Percentiles rank a stretch among this genome's conserved stretches.
These are phyloP conservation scores for Colletotrichum acutatum DNA, from an alignment of 2,329 filamentous ascomycete species.

Conservation along the genomic window DNA sequence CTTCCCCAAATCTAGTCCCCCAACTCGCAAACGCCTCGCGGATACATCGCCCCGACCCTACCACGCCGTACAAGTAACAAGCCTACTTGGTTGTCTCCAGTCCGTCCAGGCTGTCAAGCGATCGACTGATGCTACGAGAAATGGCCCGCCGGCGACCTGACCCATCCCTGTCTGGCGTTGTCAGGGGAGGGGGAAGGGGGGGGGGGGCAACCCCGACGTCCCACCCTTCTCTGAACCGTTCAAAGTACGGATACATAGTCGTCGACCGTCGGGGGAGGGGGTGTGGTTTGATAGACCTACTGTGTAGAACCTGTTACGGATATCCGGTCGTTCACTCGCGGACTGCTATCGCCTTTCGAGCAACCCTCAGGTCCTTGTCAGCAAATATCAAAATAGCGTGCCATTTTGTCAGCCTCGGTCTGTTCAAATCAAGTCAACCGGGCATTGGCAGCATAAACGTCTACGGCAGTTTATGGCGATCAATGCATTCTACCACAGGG, in stretches of 20 bases:
- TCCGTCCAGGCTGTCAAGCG: slow-evolving; percentile 25
- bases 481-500: slow-evolving; percentile 24
- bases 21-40: neutral
- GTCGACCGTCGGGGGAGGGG: slow-evolving; percentile 6
- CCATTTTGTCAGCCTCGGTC: slow-evolving; percentile 27
- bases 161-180: slow-evolving; percentile 20
- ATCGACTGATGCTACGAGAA: slow-evolving; percentile 22
- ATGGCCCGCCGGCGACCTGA: slow-evolving; percentile 23
- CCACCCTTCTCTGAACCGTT: slow-evolving; percentile 13
- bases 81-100: neutral
- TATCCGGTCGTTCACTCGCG: neutral
- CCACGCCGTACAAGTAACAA: neutral
- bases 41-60: neutral
- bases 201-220: slow-evolving; percentile 18
- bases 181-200: neutral
- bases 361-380: slow-evolving; percentile 13
- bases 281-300: slow-evolving; percentile 10
- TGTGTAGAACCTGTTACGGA: slow-evolving; percentile 11
- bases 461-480: slow-evolving; percentile 23
- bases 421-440: slow-evolving; percentile 9
- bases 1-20: neutral
- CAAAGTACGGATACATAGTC: neutral
- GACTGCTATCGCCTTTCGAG: slow-evolving; percentile 5
- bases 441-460: slow-evolving; percentile 19
- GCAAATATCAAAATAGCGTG: slow-evolving; percentile 21